Evolutionary conservation across 2,329 filamentous ascomycete genomes (phyloP), one percentile per base, ranked within the genome.

Genomic region (Xylaria arbuscula): DNA sequence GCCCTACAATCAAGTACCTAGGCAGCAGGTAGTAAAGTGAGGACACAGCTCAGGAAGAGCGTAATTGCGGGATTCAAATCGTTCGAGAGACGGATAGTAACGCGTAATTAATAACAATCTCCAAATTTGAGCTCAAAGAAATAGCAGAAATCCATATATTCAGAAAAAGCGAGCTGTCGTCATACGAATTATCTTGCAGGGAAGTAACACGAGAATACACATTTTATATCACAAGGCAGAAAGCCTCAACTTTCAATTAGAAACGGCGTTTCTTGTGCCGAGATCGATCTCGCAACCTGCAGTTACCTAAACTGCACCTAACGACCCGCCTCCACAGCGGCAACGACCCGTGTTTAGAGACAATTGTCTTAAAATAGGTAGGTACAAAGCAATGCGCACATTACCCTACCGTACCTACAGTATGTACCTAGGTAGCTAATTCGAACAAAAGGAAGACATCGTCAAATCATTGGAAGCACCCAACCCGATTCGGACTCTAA

Each of bases 261-360:
- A 65, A 56, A 34, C 70, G 68, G 70, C 47, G 10, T 38, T 1
- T 38, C 24, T 62, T 55, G 40, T 36, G 15, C 67, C 69, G 68
- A 68, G 68, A 69, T 70, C 42, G 62, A 68, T 71, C 69, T 71
- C 69, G 59, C 66, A 62, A 60, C 51, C 24, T 48, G 50, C 55
- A 61, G 50, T 38, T 57, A n/a, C 28, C 28, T 28, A 28, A 28
- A 28, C 51, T 34, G 62, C 36, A 50, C 24, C 24, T 40, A 36
- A 36, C 42, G 22, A 57, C 38, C 45, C 22, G 54, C 40, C 56
- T 65, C 65, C 65, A 62, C 65, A 62, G 51, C 53, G 57, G 65
- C 58, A 60, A 62, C 40, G 58, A 53, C 60, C 51, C 57, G 40
- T 48, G 22, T 28, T 28, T 3, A 28, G 28, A 28, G 5, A 28